Conservation (phyloP, 169 alveolate genomes). For the Eimeria maxima region DNA sequence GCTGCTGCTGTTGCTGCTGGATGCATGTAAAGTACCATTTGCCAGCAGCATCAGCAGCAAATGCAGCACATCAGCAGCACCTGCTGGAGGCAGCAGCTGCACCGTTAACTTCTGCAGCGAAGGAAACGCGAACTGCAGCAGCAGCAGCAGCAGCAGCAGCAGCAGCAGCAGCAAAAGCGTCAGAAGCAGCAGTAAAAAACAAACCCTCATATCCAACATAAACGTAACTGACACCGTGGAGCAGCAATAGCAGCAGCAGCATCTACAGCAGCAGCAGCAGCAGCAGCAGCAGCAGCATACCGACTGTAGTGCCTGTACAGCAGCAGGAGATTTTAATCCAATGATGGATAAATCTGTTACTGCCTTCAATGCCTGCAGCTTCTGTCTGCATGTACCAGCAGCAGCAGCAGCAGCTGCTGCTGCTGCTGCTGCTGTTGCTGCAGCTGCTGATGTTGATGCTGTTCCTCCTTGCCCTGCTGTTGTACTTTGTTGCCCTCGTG, state of each 20-base stretch:
- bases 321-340: background rate
- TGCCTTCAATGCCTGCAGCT: background rate
- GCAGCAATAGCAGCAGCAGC: slow-evolving; percentile 40
- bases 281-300: slow-evolving; percentile 7
- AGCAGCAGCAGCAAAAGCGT: background rate
- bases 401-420: background rate
- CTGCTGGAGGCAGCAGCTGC: background rate
- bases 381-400: background rate
- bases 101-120: background rate
- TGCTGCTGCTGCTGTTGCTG: no score
- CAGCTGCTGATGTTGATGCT: background rate
- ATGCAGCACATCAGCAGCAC: background rate
- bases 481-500: no score
- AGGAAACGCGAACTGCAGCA: slow-evolving; percentile 14
- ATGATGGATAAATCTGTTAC: background rate
- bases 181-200: background rate
- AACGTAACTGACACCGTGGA: background rate
- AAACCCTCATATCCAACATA: background rate
- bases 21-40: no score
- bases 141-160: slow-evolving; percentile 37
- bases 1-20: background rate
- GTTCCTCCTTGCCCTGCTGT: no score
- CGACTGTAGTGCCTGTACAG: background rate
- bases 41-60: no score
- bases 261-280: slow-evolving; percentile 13